phyloP scores from a whole-genome alignment of 768 basidiomycete genomes.

The Amanita muscaria region DNA sequence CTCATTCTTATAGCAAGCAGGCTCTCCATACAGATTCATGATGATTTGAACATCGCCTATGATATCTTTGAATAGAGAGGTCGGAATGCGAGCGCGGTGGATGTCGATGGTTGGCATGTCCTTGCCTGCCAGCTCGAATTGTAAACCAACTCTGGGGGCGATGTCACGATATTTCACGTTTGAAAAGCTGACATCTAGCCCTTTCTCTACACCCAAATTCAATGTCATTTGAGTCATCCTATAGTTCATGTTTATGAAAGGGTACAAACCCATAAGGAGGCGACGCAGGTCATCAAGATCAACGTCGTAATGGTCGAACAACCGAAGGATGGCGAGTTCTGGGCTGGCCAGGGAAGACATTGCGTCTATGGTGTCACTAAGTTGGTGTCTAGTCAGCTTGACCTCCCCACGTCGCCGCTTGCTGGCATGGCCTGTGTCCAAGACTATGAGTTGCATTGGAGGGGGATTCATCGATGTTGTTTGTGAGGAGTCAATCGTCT shows the following conservation, averaged over 20 bases:
- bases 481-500: no score
- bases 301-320: slow-evolving; percentile 9
- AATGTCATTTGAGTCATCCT: not conserved
- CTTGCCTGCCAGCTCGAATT: slow-evolving; percentile 1
- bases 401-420: slow-evolving; percentile 6
- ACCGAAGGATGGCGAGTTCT: slow-evolving; percentile 10
- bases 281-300: slow-evolving; percentile 7
- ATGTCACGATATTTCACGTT: slow-evolving; percentile 12
- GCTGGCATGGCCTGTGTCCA: no score
- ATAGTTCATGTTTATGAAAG: not conserved
- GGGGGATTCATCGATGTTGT: no score
- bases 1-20: not conserved
- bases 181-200: slow-evolving; percentile 13
- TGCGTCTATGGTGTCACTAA: slow-evolving; percentile 5
- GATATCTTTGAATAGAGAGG: slow-evolving; percentile 13
- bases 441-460: no score
- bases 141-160: slow-evolving; percentile 14
- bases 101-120: slow-evolving; percentile 15
- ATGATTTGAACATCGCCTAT: slow-evolving; percentile 10
- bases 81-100: slow-evolving; percentile 16
- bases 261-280: slow-evolving; percentile 7
- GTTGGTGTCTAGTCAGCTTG: slow-evolving; percentile 6
- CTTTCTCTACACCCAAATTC: slow-evolving; percentile 11
- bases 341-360: slow-evolving; percentile 6
- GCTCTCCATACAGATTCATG: slow-evolving; percentile 2